Conservation (phyloP, 768 basidiomycete species). For the Psilocybe azurescens region DNA sequence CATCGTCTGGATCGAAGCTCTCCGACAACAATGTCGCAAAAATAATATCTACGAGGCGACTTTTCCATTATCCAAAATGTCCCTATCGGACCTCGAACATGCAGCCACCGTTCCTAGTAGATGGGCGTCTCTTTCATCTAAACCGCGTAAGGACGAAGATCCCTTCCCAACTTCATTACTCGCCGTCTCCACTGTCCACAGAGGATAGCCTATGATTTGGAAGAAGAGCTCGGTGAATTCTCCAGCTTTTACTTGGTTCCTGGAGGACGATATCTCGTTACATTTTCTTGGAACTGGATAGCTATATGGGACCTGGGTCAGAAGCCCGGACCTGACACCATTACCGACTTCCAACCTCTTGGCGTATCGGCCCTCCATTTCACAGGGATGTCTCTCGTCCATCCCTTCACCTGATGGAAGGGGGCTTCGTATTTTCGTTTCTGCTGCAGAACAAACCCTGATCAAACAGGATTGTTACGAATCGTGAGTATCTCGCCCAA, state of each 20-base stretch:
- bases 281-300: constrained; percentile 16
- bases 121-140: constrained; percentile 19
- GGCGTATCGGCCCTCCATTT: constrained; percentile 17
- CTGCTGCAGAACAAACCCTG: not conserved
- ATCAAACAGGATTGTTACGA: not conserved
- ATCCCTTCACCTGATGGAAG: constrained; percentile 18
- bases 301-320: constrained; percentile 34
- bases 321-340: constrained; percentile 8
- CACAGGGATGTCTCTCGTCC: constrained; percentile 11
- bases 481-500: not conserved
- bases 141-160: constrained; percentile 8
- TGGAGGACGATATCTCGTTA: constrained; percentile 37
- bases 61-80: constrained; percentile 32
- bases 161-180: not conserved
- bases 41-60: constrained; percentile 25
- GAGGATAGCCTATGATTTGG: constrained; percentile 4
- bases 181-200: constrained; percentile 13
- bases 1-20: constrained; percentile 33
- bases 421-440: constrained; percentile 19
- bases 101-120: constrained; percentile 29
- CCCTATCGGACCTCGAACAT: constrained; percentile 29
- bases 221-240: constrained; percentile 4
- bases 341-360: not conserved
- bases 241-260: constrained; percentile 29
- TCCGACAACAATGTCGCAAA: constrained; percentile 25